Evolutionary conservation across 257 asterid genomes (phyloP), one percentile per base, ranked within the genome.

Genomic region (Solanum rostratum): DNA sequence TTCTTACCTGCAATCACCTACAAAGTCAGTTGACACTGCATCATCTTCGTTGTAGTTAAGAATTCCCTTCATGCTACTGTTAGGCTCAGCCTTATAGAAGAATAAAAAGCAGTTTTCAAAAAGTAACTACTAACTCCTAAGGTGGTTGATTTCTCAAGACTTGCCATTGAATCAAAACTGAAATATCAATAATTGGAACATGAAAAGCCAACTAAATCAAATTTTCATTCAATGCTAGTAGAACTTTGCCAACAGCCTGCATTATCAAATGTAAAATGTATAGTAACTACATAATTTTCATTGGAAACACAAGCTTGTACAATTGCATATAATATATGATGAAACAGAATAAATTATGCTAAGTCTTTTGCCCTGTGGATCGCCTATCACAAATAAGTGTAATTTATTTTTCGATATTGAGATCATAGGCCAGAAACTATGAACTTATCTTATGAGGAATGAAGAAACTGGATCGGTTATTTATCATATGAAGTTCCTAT

Each of bases 201-300:
- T 93, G 94, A 89, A 91, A 91, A 43, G 94, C 90, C 94, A 91
- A 90, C 24, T 92, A 92, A 11, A 93, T 90, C 11, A 91, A 91
- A 84, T 91, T 91, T 16, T 93, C 94, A 50, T 91, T 91, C 46
- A 91, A 87, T 52, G 91, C 89, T 12, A 93, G 94, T 27, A 91
- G 92, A 19, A 91, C 94, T 85, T 91, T 91, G 12, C 94, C 94
- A 27, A 91, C 93, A 18, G 93, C 93, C 92, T 90, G 83, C 54
- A 55, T 33, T 16, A 73, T 73, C 79, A 60, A 78, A 27, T 84
- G 29, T 24, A 43, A 43, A 12, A 71, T 13, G 10, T 71, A 69
- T 10, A 69, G 16, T 69, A 69, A 9, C 29, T 37, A 39, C 29
- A 9, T 5, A 10, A 69, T 39, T 69, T 69, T 16, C 52, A 7